phyloP scores from a whole-genome alignment of 768 basidiomycete genomes.

The Rhodocollybia butyracea region DNA sequence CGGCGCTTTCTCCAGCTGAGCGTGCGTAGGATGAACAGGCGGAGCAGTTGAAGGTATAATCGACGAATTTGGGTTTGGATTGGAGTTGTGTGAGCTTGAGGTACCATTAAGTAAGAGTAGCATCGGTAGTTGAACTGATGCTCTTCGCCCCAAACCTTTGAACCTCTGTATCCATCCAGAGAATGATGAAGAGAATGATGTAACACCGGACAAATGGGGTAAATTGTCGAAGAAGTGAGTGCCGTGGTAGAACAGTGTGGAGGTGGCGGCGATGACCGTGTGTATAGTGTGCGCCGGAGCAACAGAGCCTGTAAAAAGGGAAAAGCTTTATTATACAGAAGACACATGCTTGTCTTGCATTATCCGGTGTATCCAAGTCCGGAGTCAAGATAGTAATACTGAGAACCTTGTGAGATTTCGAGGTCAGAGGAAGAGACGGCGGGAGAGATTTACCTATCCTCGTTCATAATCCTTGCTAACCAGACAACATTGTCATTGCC shows the following conservation, averaged over 20 bases:
- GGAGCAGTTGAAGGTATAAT: slow-evolving; percentile 23
- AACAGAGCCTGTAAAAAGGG: not conserved
- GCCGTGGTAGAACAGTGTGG: not conserved
- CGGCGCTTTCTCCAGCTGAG: no score
- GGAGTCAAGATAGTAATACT: slow-evolving; percentile 33
- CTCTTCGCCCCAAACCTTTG: slow-evolving; percentile 90
- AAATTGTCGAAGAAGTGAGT: not conserved
- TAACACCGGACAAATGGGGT: not conserved
- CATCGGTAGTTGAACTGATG: slow-evolving; percentile 27
- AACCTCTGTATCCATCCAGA: slow-evolving; percentile 25
- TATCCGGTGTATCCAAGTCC: slow-evolving; percentile 9
- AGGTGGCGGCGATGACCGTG: not conserved
- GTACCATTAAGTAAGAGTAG: no score
- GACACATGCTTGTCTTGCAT: slow-evolving; percentile 9
- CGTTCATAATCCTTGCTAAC: slow-evolving; percentile 67
- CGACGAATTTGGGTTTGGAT: not conserved
- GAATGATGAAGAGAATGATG: not conserved
- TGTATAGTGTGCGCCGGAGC: not conserved
- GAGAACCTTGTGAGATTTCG: slow-evolving; percentile 17
- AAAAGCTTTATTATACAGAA: slow-evolving; percentile 3
- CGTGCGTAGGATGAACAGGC: not conserved
- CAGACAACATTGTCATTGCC: slow-evolving; percentile 68
- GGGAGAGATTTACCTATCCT: slow-evolving; percentile 69
- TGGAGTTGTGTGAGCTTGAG: not conserved
- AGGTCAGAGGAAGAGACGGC: slow-evolving; percentile 28